Conservation (phyloP, 2,329 filamentous ascomycete genomes). For the Fusarium burgessii region DNA sequence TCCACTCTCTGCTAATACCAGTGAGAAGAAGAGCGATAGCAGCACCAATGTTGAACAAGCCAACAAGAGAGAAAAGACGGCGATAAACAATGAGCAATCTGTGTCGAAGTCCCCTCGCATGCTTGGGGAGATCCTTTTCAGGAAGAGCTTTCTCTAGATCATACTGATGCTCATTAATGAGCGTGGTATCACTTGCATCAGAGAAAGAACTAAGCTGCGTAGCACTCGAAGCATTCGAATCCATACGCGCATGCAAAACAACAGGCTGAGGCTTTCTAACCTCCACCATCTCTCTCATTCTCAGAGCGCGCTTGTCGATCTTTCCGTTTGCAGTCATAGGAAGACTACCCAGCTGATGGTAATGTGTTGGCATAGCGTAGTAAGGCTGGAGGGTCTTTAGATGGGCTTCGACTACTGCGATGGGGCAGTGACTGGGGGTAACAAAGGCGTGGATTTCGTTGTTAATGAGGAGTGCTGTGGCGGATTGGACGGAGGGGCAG, state of each 20-base stretch:
- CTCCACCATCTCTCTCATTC: neutral
- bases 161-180: slow-evolving; percentile 42
- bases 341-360: slow-evolving; percentile 57
- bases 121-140: slow-evolving; percentile 56
- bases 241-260: slow-evolving; percentile 33
- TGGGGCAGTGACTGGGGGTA: slow-evolving; percentile 51
- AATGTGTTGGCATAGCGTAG: slow-evolving; percentile 64
- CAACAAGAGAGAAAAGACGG: slow-evolving; percentile 65
- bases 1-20: slow-evolving; percentile 51
- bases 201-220: slow-evolving; percentile 36
- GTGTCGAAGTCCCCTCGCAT: slow-evolving; percentile 55
- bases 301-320: slow-evolving; percentile 63
- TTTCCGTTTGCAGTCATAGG: slow-evolving; percentile 68
- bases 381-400: slow-evolving; percentile 62
- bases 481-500: slow-evolving; percentile 58
- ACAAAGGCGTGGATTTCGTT: slow-evolving; percentile 64
- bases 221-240: slow-evolving; percentile 48
- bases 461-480: slow-evolving; percentile 60
- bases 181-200: slow-evolving; percentile 30
- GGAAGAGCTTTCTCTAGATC: slow-evolving; percentile 53
- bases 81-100: slow-evolving; percentile 66
- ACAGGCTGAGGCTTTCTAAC: slow-evolving; percentile 25
- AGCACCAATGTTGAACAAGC: slow-evolving; percentile 64
- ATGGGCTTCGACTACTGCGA: slow-evolving; percentile 53
- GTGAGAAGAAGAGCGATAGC: slow-evolving; percentile 57